These are phyloP conservation scores for Kuraishia ogatae DNA, from an alignment of 805 yeast genomes.

Conservation along the genomic window DNA sequence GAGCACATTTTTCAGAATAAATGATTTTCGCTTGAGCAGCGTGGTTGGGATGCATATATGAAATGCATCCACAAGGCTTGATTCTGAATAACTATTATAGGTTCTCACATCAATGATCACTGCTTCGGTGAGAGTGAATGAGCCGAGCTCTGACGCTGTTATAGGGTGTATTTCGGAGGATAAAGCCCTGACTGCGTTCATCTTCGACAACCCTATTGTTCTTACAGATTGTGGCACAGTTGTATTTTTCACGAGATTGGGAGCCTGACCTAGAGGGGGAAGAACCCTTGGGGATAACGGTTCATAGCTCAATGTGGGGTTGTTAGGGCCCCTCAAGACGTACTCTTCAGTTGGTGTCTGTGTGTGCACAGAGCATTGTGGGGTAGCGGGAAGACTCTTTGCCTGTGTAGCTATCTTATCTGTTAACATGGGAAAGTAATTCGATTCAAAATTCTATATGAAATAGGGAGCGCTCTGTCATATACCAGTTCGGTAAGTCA, in stretches of 20 bases:
- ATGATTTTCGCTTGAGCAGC: slow-evolving; percentile 28
- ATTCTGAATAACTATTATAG: slow-evolving; percentile 23
- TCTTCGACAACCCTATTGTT: background rate
- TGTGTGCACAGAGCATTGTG: background rate
- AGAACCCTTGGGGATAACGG: background rate
- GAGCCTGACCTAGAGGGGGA: background rate
- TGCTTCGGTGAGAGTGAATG: background rate
- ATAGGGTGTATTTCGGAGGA: background rate
- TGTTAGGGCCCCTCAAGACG: background rate
- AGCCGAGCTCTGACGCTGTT: background rate
- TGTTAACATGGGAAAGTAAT: background rate
- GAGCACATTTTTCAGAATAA: slow-evolving; percentile 23
- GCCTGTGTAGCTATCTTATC: background rate
- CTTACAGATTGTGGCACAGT: background rate
- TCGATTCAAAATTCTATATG: background rate
- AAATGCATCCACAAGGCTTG: slow-evolving; percentile 23
- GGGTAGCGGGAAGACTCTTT: background rate
- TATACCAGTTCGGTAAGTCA: background rate
- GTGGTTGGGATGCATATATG: slow-evolving; percentile 37
- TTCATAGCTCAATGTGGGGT: background rate
- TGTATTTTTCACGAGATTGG: background rate
- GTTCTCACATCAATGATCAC: slow-evolving; percentile 27
- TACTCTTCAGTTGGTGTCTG: background rate
- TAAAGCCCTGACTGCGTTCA: background rate
- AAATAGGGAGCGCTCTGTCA: background rate